Base-by-base conservation (phyloP, 768 basidiomycete species). In the Clitopilus passeckerianus region DNA sequence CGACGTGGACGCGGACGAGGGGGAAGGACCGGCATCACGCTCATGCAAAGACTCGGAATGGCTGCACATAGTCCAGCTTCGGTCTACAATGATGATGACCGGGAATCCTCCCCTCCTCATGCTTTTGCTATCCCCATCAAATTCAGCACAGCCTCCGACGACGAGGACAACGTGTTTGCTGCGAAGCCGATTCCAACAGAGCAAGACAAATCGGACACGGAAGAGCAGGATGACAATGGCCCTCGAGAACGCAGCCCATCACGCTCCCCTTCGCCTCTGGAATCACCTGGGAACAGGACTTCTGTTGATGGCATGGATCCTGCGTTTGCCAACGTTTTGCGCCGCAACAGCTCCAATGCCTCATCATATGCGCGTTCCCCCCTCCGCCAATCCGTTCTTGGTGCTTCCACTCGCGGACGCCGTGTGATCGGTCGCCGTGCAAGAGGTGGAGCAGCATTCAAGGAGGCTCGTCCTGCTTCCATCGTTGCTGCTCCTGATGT, bases 231-330 rank as follows among this genome's bases (percentile, higher is more conserved):
- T 30, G 65, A 65, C 24, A n/a, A 15, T n/a, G 46, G 6, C 2
- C 35, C 53, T 3, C 66, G 60, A 9, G 68, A 70, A 18, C 67
- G 61, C 27, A 64, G 65, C 1, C 16, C 22, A 4, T 71, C 71
- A 14, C 70, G 65, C 24, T 80, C 80, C 2, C 77, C 80, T 1
- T 74, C 77, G 8, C 75, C 73, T 9, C 70, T 72, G 35, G 68
- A 74, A 37, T 65, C 71, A 12, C 71, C 68, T 8, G 87, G 86
- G 3, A 89, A 89, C 65, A 79, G 86, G 34, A 83, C 83, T 6
- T 90, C 87, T 65, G 81, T 91, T 4, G 91, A 93, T 58, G 91
- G 91, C 46, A 91, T 95, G 89, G 93, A 94, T 61, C 93, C 93
- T 9, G 80, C 75, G 0, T 95, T 91, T 66, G 91, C 91, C 57